A percentile compares a stretch with the other conserved stretches of the same genome.
These are phyloP conservation scores for Phytophthora foliorum DNA, from an alignment of 352 stramenopile species.

Conservation along the genomic window DNA sequence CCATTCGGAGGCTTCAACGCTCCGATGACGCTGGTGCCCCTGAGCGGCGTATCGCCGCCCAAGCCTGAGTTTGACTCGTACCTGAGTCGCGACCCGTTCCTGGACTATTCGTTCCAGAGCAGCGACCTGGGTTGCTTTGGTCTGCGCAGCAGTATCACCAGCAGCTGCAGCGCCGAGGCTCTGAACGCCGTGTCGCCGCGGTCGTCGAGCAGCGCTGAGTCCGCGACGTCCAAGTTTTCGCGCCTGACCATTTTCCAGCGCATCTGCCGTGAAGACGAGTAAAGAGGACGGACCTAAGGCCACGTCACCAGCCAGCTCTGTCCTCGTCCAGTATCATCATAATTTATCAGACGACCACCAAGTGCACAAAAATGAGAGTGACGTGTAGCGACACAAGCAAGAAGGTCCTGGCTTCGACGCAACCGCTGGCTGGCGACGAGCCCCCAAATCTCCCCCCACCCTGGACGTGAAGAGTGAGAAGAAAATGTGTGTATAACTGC, in stretches of 20 bases:
- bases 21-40: slow-evolving; percentile 65
- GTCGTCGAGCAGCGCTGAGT: slow-evolving; percentile 42
- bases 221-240: slow-evolving; percentile 63
- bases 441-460: slow-evolving; percentile 10
- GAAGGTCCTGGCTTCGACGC: slow-evolving; percentile 19
- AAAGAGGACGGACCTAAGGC: slow-evolving; percentile 16
- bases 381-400: slow-evolving; percentile 35
- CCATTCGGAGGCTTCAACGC: slow-evolving; percentile 69
- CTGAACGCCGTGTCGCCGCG: slow-evolving; percentile 53
- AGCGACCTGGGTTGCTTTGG: slow-evolving; percentile 41
- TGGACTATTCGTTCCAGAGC: slow-evolving; percentile 53
- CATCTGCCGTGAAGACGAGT: slow-evolving; percentile 81
- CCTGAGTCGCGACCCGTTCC: slow-evolving; percentile 63
- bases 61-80: slow-evolving; percentile 50
- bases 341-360: slow-evolving; percentile 60
- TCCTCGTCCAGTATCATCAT: slow-evolving; percentile 40
- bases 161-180: slow-evolving; percentile 40
- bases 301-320: slow-evolving; percentile 23
- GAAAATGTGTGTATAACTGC: slow-evolving; percentile 56
- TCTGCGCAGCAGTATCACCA: slow-evolving; percentile 32
- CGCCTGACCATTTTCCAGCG: slow-evolving; percentile 86
- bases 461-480: slow-evolving; percentile 46
- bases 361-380: slow-evolving; percentile 39
- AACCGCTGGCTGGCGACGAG: slow-evolving; percentile 19
- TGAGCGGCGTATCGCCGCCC: slow-evolving; percentile 39